Conservation (phyloP, 2,329 filamentous ascomycete species). For the Aspergillus tamarii region DNA sequence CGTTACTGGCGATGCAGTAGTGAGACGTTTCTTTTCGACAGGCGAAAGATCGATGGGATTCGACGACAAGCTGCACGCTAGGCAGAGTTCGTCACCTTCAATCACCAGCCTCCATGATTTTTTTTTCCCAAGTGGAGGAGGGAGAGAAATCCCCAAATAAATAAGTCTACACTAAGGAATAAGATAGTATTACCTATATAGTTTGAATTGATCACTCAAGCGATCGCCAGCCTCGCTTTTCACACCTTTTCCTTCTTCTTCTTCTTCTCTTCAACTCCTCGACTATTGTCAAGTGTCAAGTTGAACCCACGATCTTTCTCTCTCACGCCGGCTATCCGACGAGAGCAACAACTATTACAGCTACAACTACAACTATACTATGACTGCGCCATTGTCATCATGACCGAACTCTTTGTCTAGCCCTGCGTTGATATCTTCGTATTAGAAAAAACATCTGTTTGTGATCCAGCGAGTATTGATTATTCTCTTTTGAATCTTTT, state of each 20-base stretch:
- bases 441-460: neutral
- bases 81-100: conserved; percentile 18
- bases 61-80: conserved; percentile 31
- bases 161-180: conserved; percentile 17
- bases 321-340: neutral
- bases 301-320: neutral
- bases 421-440: neutral
- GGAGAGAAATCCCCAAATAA: conserved; percentile 10
- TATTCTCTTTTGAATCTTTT: neutral
- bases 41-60: conserved; percentile 28
- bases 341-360: neutral
- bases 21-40: conserved; percentile 5
- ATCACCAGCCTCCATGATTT: conserved; percentile 37
- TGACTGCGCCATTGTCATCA: conserved; percentile 1
- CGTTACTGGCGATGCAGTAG: conserved; percentile 1
- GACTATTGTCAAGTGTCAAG: neutral
- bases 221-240: neutral
- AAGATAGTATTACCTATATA: neutral
- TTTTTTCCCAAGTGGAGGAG: conserved; percentile 26
- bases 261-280: neutral
- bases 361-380: neutral
- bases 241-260: neutral
- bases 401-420: conserved; percentile 6
- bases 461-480: neutral
- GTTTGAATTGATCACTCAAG: conserved; percentile 1